Evolutionary conservation across 2,329 filamentous ascomycete species (phyloP), one percentile per base, ranked within the genome.

Genomic region (Escovopsis sp.): DNA sequence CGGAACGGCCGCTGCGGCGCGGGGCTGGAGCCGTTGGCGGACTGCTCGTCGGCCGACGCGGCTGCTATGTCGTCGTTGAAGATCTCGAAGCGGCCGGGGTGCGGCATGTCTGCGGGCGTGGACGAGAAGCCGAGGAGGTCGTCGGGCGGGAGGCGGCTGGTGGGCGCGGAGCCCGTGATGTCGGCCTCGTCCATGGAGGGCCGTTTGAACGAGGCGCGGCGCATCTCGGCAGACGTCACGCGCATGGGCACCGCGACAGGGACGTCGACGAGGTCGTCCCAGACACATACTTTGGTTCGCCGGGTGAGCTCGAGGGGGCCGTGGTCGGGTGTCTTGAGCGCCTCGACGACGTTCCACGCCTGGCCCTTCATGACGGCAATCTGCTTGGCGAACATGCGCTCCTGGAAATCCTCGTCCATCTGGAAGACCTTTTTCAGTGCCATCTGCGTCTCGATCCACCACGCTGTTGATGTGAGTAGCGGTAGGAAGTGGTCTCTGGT

Each of bases 321-420:
- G 56, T 96, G 89, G 55, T 96, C 91, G 1, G 77, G 70, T 15
- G 84, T 84, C 60, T 98, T 98, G 47, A 98, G 72, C 1, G 91
- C 95, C 65, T 98, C 91, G 4, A 98, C 91, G 0, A 98, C 91
- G 58, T 98, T 98, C 87, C 91, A 98, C 1, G 91, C 91, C 59
- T 98, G 91, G 10, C 91, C 91, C 63, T 98, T 98, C 86, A 98
- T 94, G 45, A 98, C 91, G 1, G 91, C 89, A 47, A 98, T 93
- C 57, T 98, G 91, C 51, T 85, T 80, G n/a, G 86, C 86, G 64
- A 94, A 98, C 91, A 98, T 98, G 62, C 85, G 82, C 65, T 98
- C 91, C 59, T 96, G 86, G 61, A 98, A 98, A 62, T 98, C 91
- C 3, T 82, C 79, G 60, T 98, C 91, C 57, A 93, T 77, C 50